Evolutionary conservation across 2,329 filamentous ascomycete genomes (phyloP).

Genomic region (Aspergillus calidoustus): DNA sequence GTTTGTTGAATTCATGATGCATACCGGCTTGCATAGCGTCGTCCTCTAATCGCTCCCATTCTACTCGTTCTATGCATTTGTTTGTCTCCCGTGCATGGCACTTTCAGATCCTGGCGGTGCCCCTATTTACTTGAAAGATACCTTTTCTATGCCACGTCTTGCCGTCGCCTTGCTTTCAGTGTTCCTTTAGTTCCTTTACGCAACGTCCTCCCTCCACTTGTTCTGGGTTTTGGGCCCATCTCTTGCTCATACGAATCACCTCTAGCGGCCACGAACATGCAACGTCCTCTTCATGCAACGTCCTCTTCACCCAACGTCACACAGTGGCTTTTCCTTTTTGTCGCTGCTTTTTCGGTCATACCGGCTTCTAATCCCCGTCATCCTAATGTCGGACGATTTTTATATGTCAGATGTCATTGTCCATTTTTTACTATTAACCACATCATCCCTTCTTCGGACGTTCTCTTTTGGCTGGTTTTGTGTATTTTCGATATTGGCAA

Average conservation of each 20-base stretch:
- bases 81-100: conserved; percentile 41
- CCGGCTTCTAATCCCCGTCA: conserved; percentile 14
- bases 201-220: conserved; percentile 24
- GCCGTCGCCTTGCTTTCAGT: conserved; percentile 13
- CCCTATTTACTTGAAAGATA: conserved; percentile 43
- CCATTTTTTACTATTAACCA: conserved; percentile 23
- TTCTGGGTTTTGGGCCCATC: conserved; percentile 22
- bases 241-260: conserved; percentile 24
- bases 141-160: conserved; percentile 40
- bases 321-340: conserved; percentile 7
- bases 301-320: conserved; percentile 12
- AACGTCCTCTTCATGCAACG: conserved; percentile 19
- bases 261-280: conserved; percentile 31
- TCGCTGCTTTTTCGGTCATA: conserved; percentile 6
- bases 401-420: conserved; percentile 37
- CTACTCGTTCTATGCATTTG: conserved; percentile 30
- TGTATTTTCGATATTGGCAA: conserved; percentile 21
- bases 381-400: conserved; percentile 37
- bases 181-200: conserved; percentile 8
- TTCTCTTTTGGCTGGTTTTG: conserved; percentile 25
- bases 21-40: conserved; percentile 44
- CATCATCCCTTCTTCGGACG: conserved; percentile 27
- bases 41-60: conserved; percentile 34
- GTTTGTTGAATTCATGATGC: conserved; percentile 39
- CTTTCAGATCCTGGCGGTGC: conserved; percentile 43